Evolutionary conservation across 2,329 filamentous ascomycete species (phyloP).

Genomic region (Colletotrichum australisinense): DNA sequence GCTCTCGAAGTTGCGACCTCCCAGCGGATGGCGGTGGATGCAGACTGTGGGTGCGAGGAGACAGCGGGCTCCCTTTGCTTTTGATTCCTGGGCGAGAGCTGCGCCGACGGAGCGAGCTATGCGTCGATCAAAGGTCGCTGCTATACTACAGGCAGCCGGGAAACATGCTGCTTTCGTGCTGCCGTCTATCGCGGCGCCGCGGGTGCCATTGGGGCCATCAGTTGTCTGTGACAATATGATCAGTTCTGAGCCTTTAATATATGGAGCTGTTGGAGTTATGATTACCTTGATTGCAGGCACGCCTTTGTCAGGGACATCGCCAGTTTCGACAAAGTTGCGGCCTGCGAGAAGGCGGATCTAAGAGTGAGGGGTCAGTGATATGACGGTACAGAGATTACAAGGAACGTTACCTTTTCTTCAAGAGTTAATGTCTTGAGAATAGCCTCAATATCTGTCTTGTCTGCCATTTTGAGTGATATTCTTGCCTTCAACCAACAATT

Average conservation of each 20-base stretch:
- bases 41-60: slow-evolving; percentile 68
- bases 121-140: slow-evolving; percentile 77
- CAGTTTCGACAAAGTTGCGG: slow-evolving; percentile 32
- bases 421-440: slow-evolving; percentile 44
- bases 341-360: slow-evolving; percentile 32
- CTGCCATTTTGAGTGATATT: slow-evolving; percentile 1
- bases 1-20: slow-evolving; percentile 72
- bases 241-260: too few relatives aligned
- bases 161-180: slow-evolving; percentile 53
- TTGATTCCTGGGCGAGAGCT: slow-evolving; percentile 79
- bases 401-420: slow-evolving; percentile 42
- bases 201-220: slow-evolving; percentile 35
- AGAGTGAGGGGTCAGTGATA: not conserved
- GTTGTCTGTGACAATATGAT: not conserved
- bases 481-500: not conserved
- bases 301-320: slow-evolving; percentile 15
- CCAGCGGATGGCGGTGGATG: slow-evolving; percentile 72
- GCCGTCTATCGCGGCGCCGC: slow-evolving; percentile 34
- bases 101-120: slow-evolving; percentile 75
- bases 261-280: too few relatives aligned
- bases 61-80: slow-evolving; percentile 76
- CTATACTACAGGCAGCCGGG: slow-evolving; percentile 77
- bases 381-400: too few relatives aligned
- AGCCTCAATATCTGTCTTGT: slow-evolving; percentile 36
- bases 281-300: slow-evolving; percentile 28